These are phyloP conservation scores for Cyclospora cayetanensis DNA, from an alignment of 169 alveolate species.

Conservation along the genomic window DNA sequence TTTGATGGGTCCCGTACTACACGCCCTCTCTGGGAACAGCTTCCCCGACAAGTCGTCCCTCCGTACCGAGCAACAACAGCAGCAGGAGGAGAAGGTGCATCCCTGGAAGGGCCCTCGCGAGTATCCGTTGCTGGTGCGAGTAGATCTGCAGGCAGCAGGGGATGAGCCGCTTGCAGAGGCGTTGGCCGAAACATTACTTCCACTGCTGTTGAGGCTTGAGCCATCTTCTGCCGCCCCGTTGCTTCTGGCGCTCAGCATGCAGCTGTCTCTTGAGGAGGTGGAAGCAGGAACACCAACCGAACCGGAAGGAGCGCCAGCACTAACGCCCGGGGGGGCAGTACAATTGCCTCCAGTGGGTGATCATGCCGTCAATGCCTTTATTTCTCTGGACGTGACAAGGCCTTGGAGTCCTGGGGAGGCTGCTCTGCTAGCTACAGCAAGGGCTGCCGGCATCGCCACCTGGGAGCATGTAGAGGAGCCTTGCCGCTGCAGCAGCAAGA, in stretches of 20 bases:
- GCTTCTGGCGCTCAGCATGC: constrained; percentile 8
- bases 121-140: constrained; percentile 16
- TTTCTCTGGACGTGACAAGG: neutral
- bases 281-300: constrained; percentile 12
- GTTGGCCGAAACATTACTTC: constrained; percentile 37
- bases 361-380: neutral
- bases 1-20: constrained; percentile 15
- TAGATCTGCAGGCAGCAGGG: neutral
- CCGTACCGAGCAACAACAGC: constrained; percentile 8
- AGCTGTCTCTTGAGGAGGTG: constrained; percentile 20
- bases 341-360: neutral
- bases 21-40: neutral
- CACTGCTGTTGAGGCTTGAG: constrained; percentile 53
- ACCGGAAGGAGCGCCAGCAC: neutral
- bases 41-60: no score
- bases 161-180: constrained; percentile 40
- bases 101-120: constrained; percentile 15
- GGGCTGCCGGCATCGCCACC: constrained; percentile 24
- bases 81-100: neutral
- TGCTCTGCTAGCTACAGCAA: constrained; percentile 41
- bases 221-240: constrained; percentile 57
- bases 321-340: neutral
- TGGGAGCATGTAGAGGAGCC: neutral
- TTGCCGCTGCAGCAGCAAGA: neutral
- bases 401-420: constrained; percentile 35